Conservation (phyloP, 306 rosid species). For the Cucurbita argyrosperma region DNA sequence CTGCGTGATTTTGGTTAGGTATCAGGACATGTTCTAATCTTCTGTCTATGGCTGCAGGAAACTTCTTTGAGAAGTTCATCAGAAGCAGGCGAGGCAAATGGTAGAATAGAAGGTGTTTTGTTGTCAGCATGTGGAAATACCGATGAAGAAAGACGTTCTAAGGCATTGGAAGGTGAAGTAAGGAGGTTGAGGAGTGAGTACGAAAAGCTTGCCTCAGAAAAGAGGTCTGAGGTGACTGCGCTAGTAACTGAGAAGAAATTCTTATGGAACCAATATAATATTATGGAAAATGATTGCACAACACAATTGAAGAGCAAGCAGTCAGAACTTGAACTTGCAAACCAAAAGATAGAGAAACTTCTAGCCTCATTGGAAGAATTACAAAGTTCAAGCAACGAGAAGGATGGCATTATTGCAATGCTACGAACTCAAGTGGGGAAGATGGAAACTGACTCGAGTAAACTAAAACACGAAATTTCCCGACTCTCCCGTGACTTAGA, state of each 20-base stretch:
- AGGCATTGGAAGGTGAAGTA: constrained; percentile 23
- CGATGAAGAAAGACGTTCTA: constrained; percentile 4
- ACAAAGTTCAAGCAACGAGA: constrained; percentile 36
- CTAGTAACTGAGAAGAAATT: constrained; percentile 22
- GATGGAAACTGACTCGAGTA: constrained; percentile 40
- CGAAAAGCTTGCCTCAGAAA: constrained; percentile 44
- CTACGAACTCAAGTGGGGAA: constrained; percentile 32
- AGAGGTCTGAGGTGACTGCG: constrained; percentile 36
- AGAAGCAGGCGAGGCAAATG: constrained; percentile 15
- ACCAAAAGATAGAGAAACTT: constrained; percentile 2
- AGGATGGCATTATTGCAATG: constrained; percentile 37
- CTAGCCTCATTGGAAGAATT: constrained; percentile 7
- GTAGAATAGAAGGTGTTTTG: not conserved
- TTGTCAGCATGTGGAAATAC: not conserved
- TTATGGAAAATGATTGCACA: not conserved
- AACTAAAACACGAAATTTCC: constrained; percentile 33
- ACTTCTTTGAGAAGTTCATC: constrained; percentile 9
- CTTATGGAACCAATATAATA: not conserved
- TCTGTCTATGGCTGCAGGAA: constrained; percentile 20
- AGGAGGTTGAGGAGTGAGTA: constrained; percentile 33
- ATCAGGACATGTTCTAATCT: constrained; percentile 13
- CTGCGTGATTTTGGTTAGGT: not conserved
- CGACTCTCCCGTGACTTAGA: constrained; percentile 44
- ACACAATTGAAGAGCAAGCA: not conserved
- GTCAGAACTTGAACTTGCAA: constrained; percentile 31